Conservation (phyloP, 805 yeast species). For the Candida palmyrensis region DNA sequence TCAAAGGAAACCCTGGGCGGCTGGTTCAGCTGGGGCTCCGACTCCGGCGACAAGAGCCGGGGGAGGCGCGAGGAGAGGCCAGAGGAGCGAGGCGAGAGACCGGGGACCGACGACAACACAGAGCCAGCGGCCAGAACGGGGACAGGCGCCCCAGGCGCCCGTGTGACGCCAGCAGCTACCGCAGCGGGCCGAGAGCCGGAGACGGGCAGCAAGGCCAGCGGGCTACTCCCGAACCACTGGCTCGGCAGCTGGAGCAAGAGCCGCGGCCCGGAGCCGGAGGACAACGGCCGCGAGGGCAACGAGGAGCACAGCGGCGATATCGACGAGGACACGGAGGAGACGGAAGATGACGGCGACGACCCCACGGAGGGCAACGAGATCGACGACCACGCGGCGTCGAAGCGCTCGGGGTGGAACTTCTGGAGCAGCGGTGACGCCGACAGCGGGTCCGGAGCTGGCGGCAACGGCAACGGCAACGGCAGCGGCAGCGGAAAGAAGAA, state of each 20-base stretch:
- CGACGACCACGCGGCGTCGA: conserved; percentile 21
- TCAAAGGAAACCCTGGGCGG: no score
- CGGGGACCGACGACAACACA: no score
- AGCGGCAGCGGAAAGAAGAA: conserved; percentile 4
- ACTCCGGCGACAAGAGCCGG: no score
- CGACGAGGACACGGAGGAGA: conserved; percentile 12
- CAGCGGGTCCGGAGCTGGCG: conserved; percentile 3
- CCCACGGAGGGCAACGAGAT: conserved; percentile 26
- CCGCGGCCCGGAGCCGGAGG: conserved; percentile 28
- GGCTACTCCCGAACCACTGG: no score
- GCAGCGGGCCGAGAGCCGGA: no score
- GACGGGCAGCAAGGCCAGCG: no score
- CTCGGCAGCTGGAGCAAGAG: conserved; percentile 34
- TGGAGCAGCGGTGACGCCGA: conserved; percentile 20
- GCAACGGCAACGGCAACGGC: conserved; percentile 7
- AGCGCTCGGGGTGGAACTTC: conserved; percentile 27
- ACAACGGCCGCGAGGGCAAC: conserved; percentile 47
- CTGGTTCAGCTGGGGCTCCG: no score
- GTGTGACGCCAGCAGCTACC: no score
- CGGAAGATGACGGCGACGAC: conserved; percentile 14
- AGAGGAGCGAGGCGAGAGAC: no score
- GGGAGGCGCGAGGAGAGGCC: no score
- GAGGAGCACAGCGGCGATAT: conserved; percentile 33
- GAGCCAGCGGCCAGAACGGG: no score
- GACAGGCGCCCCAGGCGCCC: no score